Evolutionary conservation across 768 basidiomycete genomes (phyloP).

Genomic region (Hypsizygus marmoreus): DNA sequence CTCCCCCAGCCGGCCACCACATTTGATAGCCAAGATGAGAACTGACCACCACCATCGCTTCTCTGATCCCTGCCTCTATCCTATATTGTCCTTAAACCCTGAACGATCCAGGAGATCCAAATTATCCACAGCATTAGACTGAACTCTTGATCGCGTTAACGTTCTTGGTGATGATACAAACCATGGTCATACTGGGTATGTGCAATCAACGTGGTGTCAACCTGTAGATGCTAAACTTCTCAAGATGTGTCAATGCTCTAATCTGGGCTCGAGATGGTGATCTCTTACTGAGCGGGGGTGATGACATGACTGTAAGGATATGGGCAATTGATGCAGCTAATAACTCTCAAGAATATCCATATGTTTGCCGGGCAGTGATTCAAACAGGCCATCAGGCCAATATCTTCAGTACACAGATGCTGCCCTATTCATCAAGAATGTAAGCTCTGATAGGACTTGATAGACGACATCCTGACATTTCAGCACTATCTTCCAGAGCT

Average conservation of each 20-base stretch:
- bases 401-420: constrained; percentile 82
- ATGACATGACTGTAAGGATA: constrained; percentile 76
- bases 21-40: background rate
- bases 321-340: constrained; percentile 67
- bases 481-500: constrained; percentile 41
- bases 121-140: constrained; percentile 26
- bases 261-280: constrained; percentile 72
- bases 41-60: background rate
- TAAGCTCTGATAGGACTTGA: constrained; percentile 36
- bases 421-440: constrained; percentile 80
- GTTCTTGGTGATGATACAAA: constrained; percentile 59
- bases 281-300: constrained; percentile 68
- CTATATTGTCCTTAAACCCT: constrained; percentile 21
- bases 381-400: constrained; percentile 80
- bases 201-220: background rate
- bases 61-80: constrained; percentile 6
- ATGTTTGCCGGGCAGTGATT: constrained; percentile 66
- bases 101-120: constrained; percentile 28
- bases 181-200: constrained; percentile 71
- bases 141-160: constrained; percentile 64
- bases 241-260: constrained; percentile 76
- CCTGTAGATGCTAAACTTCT: constrained; percentile 2
- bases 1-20: too few species aligned
- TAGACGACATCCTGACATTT: constrained; percentile 10
- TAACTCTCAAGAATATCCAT: constrained; percentile 56